Evolutionary conservation across 768 basidiomycete genomes (phyloP).

Genomic region (Agaricus sinodeliciosus): DNA sequence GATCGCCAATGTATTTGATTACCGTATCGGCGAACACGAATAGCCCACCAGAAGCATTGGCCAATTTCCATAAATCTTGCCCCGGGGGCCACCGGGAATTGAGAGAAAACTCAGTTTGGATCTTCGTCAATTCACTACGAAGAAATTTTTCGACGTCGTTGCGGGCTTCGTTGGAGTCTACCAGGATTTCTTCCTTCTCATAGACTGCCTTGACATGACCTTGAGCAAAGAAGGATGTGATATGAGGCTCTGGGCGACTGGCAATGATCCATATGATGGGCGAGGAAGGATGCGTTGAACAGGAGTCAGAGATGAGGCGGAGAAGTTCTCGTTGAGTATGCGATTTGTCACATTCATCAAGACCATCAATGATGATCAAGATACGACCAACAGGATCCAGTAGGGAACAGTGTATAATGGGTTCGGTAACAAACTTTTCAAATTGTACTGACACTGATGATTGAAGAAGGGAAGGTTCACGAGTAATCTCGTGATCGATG

Average conservation of each 20-base stretch:
- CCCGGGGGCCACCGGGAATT: neutral
- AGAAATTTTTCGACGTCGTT: neutral
- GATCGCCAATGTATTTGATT: neutral
- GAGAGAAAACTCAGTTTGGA: neutral
- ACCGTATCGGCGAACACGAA: neutral
- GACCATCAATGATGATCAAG: neutral
- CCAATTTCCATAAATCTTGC: neutral
- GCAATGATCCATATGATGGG: conserved; percentile 2
- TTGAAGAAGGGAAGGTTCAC: neutral
- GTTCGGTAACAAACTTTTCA: no score
- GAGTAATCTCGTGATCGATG: neutral
- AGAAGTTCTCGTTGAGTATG: neutral
- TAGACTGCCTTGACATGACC: neutral
- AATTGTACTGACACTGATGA: no score
- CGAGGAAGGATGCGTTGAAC: neutral
- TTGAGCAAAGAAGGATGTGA: neutral
- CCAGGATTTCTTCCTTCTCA: neutral
- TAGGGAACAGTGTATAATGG: no score
- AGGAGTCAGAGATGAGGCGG: neutral
- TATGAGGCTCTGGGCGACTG: neutral
- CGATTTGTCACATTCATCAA: neutral
- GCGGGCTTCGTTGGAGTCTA: neutral
- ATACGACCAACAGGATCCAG: no score
- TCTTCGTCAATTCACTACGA: neutral
- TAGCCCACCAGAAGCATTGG: neutral